Evolutionary conservation across 2,329 filamentous ascomycete genomes (phyloP).

Genomic region (Diaporthe ampelina): DNA sequence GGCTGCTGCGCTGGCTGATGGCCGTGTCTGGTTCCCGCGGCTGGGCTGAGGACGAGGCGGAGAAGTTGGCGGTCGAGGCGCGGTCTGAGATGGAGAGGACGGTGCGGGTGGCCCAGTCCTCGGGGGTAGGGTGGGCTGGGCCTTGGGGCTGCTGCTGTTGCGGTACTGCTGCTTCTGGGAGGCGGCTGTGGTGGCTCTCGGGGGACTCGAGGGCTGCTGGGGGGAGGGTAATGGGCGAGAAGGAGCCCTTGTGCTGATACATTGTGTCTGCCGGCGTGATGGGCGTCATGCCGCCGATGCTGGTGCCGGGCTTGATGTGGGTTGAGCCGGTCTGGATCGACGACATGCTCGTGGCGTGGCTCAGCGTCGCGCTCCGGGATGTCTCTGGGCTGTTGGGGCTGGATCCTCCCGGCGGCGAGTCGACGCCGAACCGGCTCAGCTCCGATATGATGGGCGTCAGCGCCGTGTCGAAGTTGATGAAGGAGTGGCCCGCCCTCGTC

Average conservation of each 20-base stretch:
- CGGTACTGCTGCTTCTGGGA: neutral
- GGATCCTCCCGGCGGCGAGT: conserved; percentile 13
- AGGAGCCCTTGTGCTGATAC: conserved; percentile 5
- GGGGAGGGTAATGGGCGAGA: conserved; percentile 4
- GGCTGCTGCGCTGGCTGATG: conserved; percentile 54
- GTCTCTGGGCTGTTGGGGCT: conserved; percentile 32
- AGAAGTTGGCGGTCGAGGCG: conserved; percentile 34
- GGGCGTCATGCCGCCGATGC: conserved; percentile 8
- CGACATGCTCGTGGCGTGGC: conserved; percentile 32
- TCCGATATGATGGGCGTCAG: conserved; percentile 37
- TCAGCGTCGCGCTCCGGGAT: conserved; percentile 22
- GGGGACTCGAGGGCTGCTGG: conserved; percentile 14
- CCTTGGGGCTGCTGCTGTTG: too few relatives aligned
- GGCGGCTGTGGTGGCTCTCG: neutral
- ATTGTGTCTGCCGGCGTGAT: conserved; percentile 12
- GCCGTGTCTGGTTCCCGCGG: conserved; percentile 46
- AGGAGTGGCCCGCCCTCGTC: conserved; percentile 28
- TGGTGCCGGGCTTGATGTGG: neutral
- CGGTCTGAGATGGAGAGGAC: conserved; percentile 23
- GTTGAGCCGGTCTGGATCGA: neutral
- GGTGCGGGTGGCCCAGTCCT: conserved; percentile 34
- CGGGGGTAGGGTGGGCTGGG: neutral
- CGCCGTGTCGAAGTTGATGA: conserved; percentile 37
- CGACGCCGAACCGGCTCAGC: conserved; percentile 32
- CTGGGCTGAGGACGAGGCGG: conserved; percentile 25